Evolutionary conservation across 2,329 filamentous ascomycete genomes (phyloP).

Genomic region (Tolypocladium sp.): DNA sequence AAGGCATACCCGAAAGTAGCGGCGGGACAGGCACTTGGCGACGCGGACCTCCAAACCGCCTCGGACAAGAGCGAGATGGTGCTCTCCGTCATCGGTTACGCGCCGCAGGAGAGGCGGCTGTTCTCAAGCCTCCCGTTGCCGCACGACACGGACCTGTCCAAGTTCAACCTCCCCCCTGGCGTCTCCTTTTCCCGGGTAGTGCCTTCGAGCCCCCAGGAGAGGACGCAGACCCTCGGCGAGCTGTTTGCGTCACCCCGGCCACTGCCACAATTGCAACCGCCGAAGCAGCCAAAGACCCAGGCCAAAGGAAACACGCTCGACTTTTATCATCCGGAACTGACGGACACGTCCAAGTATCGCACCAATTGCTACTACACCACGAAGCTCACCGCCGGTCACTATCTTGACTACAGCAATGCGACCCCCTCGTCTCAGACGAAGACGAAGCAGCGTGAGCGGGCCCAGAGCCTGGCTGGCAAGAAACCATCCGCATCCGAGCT

Average conservation of each 20-base stretch:
- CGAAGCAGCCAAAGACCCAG: constrained; percentile 61
- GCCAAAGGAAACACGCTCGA: constrained; percentile 52
- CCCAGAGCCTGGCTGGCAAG: constrained; percentile 55
- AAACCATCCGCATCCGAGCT: constrained; percentile 47
- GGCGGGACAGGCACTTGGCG: constrained; percentile 27
- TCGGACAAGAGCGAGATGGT: constrained; percentile 44
- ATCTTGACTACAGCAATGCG: constrained; percentile 61
- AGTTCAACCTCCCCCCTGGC: constrained; percentile 60
- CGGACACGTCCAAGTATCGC: constrained; percentile 44
- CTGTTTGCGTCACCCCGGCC: constrained; percentile 60
- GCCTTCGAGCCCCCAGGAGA: constrained; percentile 30
- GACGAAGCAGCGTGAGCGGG: constrained; percentile 62
- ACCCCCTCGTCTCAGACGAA: constrained; percentile 43
- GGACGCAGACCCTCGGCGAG: constrained; percentile 59
- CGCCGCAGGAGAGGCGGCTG: constrained; percentile 64
- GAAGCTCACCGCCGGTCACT: constrained; percentile 56
- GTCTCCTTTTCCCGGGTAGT: constrained; percentile 40
- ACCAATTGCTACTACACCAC: constrained; percentile 57
- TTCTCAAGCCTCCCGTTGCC: constrained; percentile 68
- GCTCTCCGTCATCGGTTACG: constrained; percentile 69
- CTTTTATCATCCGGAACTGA: constrained; percentile 44
- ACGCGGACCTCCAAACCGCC: constrained; percentile 27
- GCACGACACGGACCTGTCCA: constrained; percentile 17
- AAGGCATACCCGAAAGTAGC: constrained; percentile 37
- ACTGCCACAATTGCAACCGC: constrained; percentile 57